Base-by-base conservation (phyloP, 192 early-diverging fungal genomes). In the Geranomyces variabilis region DNA sequence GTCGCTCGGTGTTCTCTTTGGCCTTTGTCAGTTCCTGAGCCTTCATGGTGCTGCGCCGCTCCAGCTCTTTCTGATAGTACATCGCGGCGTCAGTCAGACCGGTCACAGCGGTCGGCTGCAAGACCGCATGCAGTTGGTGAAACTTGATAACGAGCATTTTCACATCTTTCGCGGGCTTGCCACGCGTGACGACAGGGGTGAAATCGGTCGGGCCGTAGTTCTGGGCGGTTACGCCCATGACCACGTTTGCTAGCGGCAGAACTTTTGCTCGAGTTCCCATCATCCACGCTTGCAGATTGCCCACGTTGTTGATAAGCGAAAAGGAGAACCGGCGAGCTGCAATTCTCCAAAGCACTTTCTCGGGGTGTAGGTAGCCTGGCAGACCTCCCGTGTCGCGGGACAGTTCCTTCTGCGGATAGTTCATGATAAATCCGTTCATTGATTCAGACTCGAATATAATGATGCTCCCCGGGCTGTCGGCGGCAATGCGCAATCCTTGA, bases 21-120 rank as follows among this genome's bases (percentile, higher is more conserved):
- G 93, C 71, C 48, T 84, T 84, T 21, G 78, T 62, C 29, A 90
- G 77, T 34, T 92, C 86, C 8, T 75, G 63, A 21, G 83, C 80
- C 69, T 87, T 90, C 58, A 80, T 68, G 34, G 79, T 71, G 44
- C 82, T 89, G 17, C 85, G 74, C 45, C 86, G 72, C 26, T 86
- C 84, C 44, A 94, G 80, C 56, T 91, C 89, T 7, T 82, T 81
- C 8, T 80, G 81, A 68, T 90, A 93, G 69, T 86, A 92, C 24
- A 88, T 69, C 28, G 84, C 82, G 21, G 90, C 70, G 43, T 91
- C 91, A 8, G 85, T 77, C 12, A 92, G 70, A 58, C 82, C 83
- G 14, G 85, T 85, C 7, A 93, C 58, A 0, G 91, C 88, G 61
- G 79, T 85, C 1, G 91, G 90, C 45, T 91, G 90, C 87, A 93